Conservation (phyloP, 768 basidiomycete genomes). For the Mycena chlorophos region DNA sequence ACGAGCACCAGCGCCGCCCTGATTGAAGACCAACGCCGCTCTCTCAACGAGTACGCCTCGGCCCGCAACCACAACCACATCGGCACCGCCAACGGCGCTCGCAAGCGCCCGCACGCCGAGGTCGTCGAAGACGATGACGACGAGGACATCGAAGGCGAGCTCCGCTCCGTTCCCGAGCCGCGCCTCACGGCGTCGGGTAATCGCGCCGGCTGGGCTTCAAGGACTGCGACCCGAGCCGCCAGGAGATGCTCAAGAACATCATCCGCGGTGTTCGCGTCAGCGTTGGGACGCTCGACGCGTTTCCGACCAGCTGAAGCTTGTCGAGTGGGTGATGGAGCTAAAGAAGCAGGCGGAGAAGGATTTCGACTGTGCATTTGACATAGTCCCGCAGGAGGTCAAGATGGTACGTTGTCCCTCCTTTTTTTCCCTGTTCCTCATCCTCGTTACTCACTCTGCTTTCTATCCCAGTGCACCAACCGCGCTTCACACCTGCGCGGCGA, state of each 20-base stretch:
- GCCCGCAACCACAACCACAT: too few species aligned
- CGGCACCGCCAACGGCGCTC: not conserved
- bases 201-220: conserved; percentile 6
- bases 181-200: not conserved
- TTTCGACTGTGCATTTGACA: not conserved
- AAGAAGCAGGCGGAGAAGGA: not conserved
- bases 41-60: too few species aligned
- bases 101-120: not conserved
- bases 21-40: too few species aligned
- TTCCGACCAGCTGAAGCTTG: not conserved
- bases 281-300: not conserved
- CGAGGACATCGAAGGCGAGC: not conserved
- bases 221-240: conserved; percentile 9
- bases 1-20: too few species aligned
- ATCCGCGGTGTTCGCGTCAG: not conserved
- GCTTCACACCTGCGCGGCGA: conserved; percentile 20
- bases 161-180: not conserved
- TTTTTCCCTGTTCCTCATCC: not conserved
- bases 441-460: not conserved
- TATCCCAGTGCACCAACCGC: conserved; percentile 6
- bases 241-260: not conserved
- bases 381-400: conserved; percentile 1
- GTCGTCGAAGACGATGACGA: not conserved
- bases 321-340: not conserved
- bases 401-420: conserved; percentile 7